phyloP scores from a whole-genome alignment of 345 rosid species.

The Kandelia obovata region DNA sequence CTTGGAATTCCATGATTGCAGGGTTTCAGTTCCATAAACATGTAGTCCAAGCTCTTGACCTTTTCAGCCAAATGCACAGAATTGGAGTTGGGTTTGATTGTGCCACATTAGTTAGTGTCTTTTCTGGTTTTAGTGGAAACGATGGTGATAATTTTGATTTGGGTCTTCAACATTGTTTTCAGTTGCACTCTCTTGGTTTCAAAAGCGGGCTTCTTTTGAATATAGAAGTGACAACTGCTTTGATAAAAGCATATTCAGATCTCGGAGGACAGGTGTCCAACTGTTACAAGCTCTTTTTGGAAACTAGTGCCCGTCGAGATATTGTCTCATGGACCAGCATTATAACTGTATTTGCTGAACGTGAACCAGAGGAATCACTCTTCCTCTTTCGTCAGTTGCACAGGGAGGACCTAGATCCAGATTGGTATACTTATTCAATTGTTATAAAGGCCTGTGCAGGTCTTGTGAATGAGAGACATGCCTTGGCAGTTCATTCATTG shows the following conservation, averaged over 20 bases:
- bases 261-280: conserved; percentile 47
- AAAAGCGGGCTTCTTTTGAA: conserved; percentile 54
- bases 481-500: conserved; percentile 55
- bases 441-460: conserved; percentile 80
- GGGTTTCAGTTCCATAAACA: conserved; percentile 50
- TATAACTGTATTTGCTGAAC: conserved; percentile 68
- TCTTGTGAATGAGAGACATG: conserved; percentile 56
- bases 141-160: conserved; percentile 24
- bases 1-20: conserved; percentile 87
- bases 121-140: conserved; percentile 53
- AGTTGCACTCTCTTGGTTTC: conserved; percentile 53
- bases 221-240: conserved; percentile 63
- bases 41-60: conserved; percentile 36
- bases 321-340: conserved; percentile 75
- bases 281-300: conserved; percentile 62
- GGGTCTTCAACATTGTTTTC: conserved; percentile 49
- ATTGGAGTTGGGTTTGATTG: conserved; percentile 62
- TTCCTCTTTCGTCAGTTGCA: conserved; percentile 52
- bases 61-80: conserved; percentile 52
- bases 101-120: conserved; percentile 60
- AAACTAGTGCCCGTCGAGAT: conserved; percentile 40
- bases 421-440: conserved; percentile 73
- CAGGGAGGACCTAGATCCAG: conserved; percentile 51
- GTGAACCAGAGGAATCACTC: conserved; percentile 59
- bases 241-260: conserved; percentile 74